Percentiles rank a stretch among this genome's conserved stretches.
Conservation (phyloP, 148 eudicot genomes). For the Pharnaceum exiguum region DNA sequence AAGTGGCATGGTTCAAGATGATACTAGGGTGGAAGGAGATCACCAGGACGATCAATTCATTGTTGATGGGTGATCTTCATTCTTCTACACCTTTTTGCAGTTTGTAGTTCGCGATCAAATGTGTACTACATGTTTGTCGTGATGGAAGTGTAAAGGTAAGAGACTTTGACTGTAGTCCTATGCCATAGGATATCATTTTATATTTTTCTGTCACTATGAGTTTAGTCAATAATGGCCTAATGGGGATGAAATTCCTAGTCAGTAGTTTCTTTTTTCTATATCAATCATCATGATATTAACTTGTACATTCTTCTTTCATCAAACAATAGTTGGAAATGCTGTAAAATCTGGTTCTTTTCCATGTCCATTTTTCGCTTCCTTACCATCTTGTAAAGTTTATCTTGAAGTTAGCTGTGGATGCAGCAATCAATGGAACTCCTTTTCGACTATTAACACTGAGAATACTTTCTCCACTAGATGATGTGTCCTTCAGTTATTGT, state of each 20-base stretch:
- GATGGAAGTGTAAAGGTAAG: conserved; percentile 14
- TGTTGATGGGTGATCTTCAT: conserved; percentile 55
- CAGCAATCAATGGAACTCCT: too few relatives aligned
- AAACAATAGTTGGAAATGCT: too few relatives aligned
- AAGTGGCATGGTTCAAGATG: conserved; percentile 71
- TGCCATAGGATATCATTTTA: conserved; percentile 2
- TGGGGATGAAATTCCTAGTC: neutral
- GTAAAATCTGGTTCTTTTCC: too few relatives aligned
- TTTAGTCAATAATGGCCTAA: neutral
- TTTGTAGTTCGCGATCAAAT: conserved; percentile 15
- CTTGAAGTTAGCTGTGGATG: too few relatives aligned
- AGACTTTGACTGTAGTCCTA: conserved; percentile 9
- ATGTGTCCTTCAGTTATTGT: too few relatives aligned
- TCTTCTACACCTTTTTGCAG: conserved; percentile 9
- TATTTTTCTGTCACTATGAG: conserved; percentile 8
- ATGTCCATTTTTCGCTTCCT: too few relatives aligned
- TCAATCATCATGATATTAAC: neutral
- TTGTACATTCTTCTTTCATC: too few relatives aligned
- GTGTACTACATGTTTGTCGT: conserved; percentile 1
- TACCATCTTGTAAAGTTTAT: too few relatives aligned
- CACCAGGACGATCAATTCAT: conserved; percentile 86
- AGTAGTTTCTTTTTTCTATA: too few relatives aligned
- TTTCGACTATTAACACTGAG: too few relatives aligned
- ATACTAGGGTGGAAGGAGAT: conserved; percentile 72
- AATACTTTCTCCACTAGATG: too few relatives aligned